Percentiles rank a stretch among this genome's conserved stretches.
Evolutionary conservation across 495 filamentous ascomycete species (phyloP).

Genomic region (Neurospora discreta): DNA sequence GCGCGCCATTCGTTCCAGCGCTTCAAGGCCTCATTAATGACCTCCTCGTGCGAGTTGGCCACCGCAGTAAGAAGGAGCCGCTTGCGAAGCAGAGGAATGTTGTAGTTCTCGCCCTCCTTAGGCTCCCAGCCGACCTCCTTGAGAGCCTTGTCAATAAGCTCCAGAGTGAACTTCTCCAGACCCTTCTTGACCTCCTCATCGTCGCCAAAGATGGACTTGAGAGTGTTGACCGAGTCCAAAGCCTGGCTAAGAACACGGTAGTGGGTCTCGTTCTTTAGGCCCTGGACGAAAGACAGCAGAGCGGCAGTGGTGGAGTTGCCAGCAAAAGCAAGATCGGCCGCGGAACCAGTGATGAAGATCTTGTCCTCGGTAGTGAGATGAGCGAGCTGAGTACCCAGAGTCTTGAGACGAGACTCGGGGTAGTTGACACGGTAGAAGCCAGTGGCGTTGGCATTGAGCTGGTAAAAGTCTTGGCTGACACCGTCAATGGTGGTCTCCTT

Average conservation of each 20-base stretch:
- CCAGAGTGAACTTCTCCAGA: conserved; percentile 61
- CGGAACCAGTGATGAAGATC: conserved; percentile 82
- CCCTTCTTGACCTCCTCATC: conserved; percentile 45
- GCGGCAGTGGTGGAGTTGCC: conserved; percentile 72
- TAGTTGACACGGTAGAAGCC: conserved; percentile 95
- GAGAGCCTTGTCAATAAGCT: conserved; percentile 57
- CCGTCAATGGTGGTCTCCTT: conserved; percentile 65
- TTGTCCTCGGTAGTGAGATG: conserved; percentile 76
- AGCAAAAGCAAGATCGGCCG: conserved; percentile 80
- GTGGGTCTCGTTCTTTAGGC: conserved; percentile 68
- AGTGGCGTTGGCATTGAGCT: conserved; percentile 76
- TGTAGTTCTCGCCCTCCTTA: conserved; percentile 61
- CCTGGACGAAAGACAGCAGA: conserved; percentile 67
- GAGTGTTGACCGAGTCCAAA: conserved; percentile 48
- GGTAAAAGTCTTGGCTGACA: conserved; percentile 75
- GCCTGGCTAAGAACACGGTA: conserved; percentile 87
- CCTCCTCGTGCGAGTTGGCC: conserved; percentile 57
- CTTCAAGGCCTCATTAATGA: conserved; percentile 55
- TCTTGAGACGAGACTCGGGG: conserved; percentile 61
- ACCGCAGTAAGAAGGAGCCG: conserved; percentile 67
- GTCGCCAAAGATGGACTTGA: conserved; percentile 42
- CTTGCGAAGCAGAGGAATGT: conserved; percentile 68
- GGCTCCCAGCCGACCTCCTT: conserved; percentile 83
- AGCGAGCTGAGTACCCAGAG: conserved; percentile 63
- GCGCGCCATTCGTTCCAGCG: conserved; percentile 66